Percentiles rank a stretch among this genome's conserved stretches.
Evolutionary conservation across 352 stramenopile genomes (phyloP).

Genomic region (Globisporangium parvum): DNA sequence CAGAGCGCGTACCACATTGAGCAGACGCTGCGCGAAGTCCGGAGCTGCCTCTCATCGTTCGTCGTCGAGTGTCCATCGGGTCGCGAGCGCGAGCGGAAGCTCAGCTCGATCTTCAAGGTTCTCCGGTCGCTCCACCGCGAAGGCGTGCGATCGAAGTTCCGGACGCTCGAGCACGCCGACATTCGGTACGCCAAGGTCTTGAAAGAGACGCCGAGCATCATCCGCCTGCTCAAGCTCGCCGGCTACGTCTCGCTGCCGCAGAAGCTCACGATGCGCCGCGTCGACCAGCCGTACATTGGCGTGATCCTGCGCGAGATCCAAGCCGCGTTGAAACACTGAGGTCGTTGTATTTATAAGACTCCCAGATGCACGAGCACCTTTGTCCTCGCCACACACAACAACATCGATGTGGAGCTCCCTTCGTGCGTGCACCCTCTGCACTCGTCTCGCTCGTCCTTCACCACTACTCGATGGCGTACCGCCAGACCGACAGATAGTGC

Average conservation of each 20-base stretch:
- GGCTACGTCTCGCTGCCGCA: constrained; percentile 68
- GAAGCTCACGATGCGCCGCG: constrained; percentile 66
- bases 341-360: background rate
- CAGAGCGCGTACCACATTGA: constrained; percentile 36
- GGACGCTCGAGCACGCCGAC: constrained; percentile 57
- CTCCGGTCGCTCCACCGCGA: constrained; percentile 60
- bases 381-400: no score
- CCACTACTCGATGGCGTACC: no score
- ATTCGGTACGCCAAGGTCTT: constrained; percentile 69
- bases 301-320: constrained; percentile 58
- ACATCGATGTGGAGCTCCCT: no score
- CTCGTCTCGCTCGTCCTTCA: no score
- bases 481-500: no score
- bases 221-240: constrained; percentile 69
- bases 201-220: constrained; percentile 63
- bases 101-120: constrained; percentile 67
- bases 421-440: no score
- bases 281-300: constrained; percentile 59
- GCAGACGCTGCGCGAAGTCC: constrained; percentile 41
- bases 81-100: constrained; percentile 50
- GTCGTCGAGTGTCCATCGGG: constrained; percentile 61
- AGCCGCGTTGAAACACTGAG: constrained; percentile 7
- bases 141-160: constrained; percentile 56
- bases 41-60: constrained; percentile 45
- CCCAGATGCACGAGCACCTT: no score